A percentile compares a stretch with the other conserved stretches of the same genome.
Conservation (phyloP, 345 rosid genomes). For the Salix exigua region DNA sequence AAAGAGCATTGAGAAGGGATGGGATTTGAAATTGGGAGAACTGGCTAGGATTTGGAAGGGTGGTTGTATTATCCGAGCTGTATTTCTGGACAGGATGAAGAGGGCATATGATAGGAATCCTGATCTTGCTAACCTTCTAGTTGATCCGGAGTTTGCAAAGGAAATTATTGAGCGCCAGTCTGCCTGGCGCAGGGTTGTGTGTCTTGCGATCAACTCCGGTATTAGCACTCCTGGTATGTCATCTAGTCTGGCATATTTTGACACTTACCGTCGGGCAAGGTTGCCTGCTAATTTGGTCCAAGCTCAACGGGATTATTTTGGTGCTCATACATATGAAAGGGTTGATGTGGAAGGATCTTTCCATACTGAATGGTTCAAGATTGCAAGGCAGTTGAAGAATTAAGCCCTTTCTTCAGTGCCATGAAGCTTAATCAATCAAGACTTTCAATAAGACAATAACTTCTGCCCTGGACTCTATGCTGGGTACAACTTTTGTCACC, state of each 20-base stretch:
- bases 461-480: constrained; percentile 18
- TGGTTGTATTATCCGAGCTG: constrained; percentile 90
- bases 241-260: constrained; percentile 88
- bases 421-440: constrained; percentile 7
- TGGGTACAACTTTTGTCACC: constrained; percentile 8
- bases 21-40: constrained; percentile 91
- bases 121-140: constrained; percentile 79
- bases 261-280: constrained; percentile 76
- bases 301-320: constrained; percentile 95
- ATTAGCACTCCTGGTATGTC: constrained; percentile 96
- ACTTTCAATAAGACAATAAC: constrained; percentile 25
- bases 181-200: constrained; percentile 93
- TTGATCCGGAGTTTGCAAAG: constrained; percentile 92
- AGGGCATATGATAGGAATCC: constrained; percentile 89
- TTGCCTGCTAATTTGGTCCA: constrained; percentile 94
- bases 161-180: constrained; percentile 89
- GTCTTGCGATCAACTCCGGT: constrained; percentile 83
- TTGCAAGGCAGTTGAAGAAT: constrained; percentile 60
- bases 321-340: constrained; percentile 98
- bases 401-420: constrained; percentile 13
- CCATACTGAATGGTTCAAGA: constrained; percentile 99
- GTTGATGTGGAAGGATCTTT: constrained; percentile 80
- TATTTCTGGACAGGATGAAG: constrained; percentile 92
- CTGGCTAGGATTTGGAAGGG: constrained; percentile 98
- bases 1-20: constrained; percentile 79